These are phyloP conservation scores for Chrysoporthe austroafricana DNA, from an alignment of 2,329 filamentous ascomycete genomes.

Conservation along the genomic window DNA sequence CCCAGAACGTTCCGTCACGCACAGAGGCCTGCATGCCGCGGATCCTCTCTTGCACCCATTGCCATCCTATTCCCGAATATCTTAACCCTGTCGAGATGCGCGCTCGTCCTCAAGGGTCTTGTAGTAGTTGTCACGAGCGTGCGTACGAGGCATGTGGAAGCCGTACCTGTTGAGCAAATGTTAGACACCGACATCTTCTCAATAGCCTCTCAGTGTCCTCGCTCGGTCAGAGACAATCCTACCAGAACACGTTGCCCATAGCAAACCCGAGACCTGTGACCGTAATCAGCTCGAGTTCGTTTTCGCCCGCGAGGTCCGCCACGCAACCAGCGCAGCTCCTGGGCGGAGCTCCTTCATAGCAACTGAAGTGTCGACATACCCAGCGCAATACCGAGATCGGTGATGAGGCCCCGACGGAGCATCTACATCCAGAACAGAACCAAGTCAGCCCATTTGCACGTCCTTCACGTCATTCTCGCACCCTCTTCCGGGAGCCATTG, in stretches of 20 bases:
- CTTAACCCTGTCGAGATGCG: constrained; percentile 40
- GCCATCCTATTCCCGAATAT: background rate
- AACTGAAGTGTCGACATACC: constrained; percentile 47
- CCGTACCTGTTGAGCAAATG: constrained; percentile 54
- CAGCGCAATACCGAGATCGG: constrained; percentile 59
- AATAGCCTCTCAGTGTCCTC: background rate
- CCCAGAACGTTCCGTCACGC: constrained; percentile 17
- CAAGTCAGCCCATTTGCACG: constrained; percentile 39
- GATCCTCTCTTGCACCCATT: background rate
- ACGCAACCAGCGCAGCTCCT: background rate
- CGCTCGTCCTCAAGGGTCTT: constrained; percentile 61
- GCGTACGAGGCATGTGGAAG: constrained; percentile 64
- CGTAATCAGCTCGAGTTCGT: constrained; percentile 40
- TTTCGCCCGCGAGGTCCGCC: background rate
- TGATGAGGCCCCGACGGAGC: constrained; percentile 62
- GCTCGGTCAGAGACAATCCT: constrained; percentile 37
- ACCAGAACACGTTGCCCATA: constrained; percentile 63
- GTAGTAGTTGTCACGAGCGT: constrained; percentile 63
- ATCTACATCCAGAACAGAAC: constrained; percentile 47
- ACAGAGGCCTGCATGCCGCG: background rate
- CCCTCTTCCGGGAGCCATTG: constrained; percentile 13
- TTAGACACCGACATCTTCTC: background rate
- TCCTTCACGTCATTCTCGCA: constrained; percentile 4
- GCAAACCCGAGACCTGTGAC: constrained; percentile 54
- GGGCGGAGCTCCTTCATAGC: background rate